These are phyloP conservation scores for Melocanna baccifera DNA, from an alignment of 176 grass and related monocot species.

Conservation along the genomic window DNA sequence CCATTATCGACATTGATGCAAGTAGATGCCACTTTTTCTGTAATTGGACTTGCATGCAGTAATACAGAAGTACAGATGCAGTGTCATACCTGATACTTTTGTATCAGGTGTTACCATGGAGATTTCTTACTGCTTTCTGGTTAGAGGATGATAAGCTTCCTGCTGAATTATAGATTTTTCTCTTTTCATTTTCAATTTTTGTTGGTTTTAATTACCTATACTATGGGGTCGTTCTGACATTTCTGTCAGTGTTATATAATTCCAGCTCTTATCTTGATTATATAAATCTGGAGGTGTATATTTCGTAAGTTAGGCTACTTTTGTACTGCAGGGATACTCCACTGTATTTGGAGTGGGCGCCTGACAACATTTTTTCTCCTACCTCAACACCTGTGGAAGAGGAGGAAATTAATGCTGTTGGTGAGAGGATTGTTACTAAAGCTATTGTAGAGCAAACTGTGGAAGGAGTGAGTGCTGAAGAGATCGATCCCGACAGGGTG, in stretches of 20 bases:
- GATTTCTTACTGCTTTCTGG: background rate
- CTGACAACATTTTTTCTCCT: slow-evolving; percentile 76
- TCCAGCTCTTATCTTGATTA: background rate
- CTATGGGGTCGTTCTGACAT: background rate
- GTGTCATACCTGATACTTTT: background rate
- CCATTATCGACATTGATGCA: background rate
- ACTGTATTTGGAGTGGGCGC: slow-evolving; percentile 94
- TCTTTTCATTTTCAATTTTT: background rate
- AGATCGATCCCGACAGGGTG: slow-evolving; percentile 86
- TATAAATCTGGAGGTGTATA: background rate
- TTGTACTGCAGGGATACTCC: slow-evolving; percentile 71
- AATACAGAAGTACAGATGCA: background rate
- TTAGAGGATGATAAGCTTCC: background rate
- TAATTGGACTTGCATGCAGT: background rate
- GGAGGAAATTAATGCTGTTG: slow-evolving; percentile 56
- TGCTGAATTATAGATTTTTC: background rate
- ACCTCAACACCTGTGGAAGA: slow-evolving; percentile 45
- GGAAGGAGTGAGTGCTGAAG: slow-evolving; percentile 77
- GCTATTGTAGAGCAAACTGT: slow-evolving; percentile 76
- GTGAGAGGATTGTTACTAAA: slow-evolving; percentile 72
- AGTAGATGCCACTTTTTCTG: background rate
- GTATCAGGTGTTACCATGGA: background rate
- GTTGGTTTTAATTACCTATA: background rate
- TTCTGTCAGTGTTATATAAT: slow-evolving; percentile 1
- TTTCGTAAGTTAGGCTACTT: background rate